Percentiles rank a stretch among this genome's conserved stretches.
Conservation (phyloP, 768 basidiomycete genomes). For the Trametes sanguinea region DNA sequence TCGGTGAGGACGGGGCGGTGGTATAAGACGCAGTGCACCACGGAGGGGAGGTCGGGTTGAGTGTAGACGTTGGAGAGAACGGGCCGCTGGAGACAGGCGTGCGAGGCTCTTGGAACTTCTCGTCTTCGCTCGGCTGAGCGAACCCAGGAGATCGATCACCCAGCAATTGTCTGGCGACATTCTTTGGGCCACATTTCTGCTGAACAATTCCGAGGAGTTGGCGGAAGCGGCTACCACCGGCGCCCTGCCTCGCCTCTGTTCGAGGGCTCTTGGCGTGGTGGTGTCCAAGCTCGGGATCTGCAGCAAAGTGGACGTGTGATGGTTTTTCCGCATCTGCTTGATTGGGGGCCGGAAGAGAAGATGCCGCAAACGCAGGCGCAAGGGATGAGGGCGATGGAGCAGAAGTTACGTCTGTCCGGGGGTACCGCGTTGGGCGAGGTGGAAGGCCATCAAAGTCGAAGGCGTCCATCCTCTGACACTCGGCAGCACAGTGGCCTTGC, state of each 20-base stretch:
- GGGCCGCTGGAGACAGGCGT: conserved; percentile 12
- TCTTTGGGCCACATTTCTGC: conserved; percentile 30
- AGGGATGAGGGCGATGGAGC: background rate
- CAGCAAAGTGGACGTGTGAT: conserved; percentile 13
- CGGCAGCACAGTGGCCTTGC: conserved; percentile 12
- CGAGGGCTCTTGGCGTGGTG: background rate
- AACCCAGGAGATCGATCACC: background rate
- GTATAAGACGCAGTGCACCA: conserved; percentile 1
- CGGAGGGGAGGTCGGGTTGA: conserved; percentile 1
- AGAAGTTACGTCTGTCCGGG: background rate
- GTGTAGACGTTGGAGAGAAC: conserved; percentile 16
- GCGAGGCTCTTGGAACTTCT: conserved; percentile 6
- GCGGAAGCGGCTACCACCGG: background rate
- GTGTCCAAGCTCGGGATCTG: background rate
- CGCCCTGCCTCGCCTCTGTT: background rate
- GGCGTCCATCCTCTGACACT: conserved; percentile 25
- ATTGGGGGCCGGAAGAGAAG: background rate
- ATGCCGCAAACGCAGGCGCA: background rate
- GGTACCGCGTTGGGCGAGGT: conserved; percentile 23
- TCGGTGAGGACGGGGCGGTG: conserved; percentile 14
- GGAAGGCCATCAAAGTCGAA: conserved; percentile 43
- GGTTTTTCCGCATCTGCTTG: background rate
- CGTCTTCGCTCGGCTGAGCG: background rate
- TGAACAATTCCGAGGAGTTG: conserved; percentile 23
- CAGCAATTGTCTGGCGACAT: conserved; percentile 24